These are phyloP conservation scores for Epichloe coenophiala DNA, from an alignment of 2,329 filamentous ascomycete species.

Conservation along the genomic window DNA sequence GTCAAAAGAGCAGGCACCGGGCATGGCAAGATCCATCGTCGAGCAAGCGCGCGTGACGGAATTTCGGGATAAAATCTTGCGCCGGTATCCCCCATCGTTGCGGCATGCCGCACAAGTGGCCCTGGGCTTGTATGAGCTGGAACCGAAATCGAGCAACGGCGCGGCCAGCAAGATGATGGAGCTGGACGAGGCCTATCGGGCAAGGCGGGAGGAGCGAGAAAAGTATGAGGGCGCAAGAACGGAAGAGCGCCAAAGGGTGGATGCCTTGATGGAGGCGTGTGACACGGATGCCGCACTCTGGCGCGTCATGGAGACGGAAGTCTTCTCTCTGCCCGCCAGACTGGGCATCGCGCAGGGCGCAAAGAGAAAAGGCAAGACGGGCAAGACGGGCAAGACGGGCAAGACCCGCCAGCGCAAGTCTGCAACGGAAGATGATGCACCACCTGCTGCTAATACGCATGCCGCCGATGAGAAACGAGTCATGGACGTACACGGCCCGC, in stretches of 20 bases:
- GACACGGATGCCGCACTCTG: constrained; percentile 52
- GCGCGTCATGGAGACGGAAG: constrained; percentile 50
- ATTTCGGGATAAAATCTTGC: constrained; percentile 22
- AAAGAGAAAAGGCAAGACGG: not conserved
- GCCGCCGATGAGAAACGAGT: constrained; percentile 20
- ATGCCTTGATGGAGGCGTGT: constrained; percentile 38
- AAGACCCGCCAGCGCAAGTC: not conserved
- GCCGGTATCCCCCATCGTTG: constrained; percentile 25
- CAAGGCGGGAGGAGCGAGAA: constrained; percentile 21
- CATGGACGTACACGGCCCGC: constrained; percentile 46
- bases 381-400: too few species aligned
- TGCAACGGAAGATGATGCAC: not conserved
- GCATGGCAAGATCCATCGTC: constrained; percentile 16
- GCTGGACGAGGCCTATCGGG: constrained; percentile 17
- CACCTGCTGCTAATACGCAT: not conserved
- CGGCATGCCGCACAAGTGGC: constrained; percentile 26
- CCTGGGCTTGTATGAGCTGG: constrained; percentile 23
- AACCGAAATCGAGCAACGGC: constrained; percentile 13
- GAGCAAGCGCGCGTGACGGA: constrained; percentile 20
- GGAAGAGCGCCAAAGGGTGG: constrained; percentile 38
- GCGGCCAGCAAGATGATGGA: constrained; percentile 15
- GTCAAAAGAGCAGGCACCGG: not conserved
- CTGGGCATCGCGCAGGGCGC: constrained; percentile 31
- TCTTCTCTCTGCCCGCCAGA: constrained; percentile 46
- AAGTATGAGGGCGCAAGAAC: constrained; percentile 24